phyloP scores from a whole-genome alignment of 1,284 basidiomycete genomes.

The Calocybe gambosa region DNA sequence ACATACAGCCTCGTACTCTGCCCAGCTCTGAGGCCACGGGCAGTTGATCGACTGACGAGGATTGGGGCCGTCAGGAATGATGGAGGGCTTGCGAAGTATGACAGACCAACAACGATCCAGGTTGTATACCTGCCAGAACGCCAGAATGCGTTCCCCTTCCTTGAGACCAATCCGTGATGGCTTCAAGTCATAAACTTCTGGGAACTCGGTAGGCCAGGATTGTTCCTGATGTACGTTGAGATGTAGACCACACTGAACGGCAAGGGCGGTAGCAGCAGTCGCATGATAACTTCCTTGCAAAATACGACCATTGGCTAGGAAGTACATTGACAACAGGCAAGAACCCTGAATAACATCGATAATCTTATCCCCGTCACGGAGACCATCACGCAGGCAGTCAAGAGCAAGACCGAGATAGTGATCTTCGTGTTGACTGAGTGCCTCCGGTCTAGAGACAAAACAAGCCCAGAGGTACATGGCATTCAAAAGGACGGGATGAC shows the following conservation, averaged over 20 bases:
- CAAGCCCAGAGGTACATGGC: conserved; percentile 77
- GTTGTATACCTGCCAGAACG: conserved; percentile 69
- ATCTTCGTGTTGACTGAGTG: conserved; percentile 61
- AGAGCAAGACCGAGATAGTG: conserved; percentile 59
- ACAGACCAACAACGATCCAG: conserved; percentile 65
- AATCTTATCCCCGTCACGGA: conserved; percentile 45
- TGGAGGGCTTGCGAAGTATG: conserved; percentile 48
- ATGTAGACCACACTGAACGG: conserved; percentile 62
- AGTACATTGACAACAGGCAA: conserved; percentile 67
- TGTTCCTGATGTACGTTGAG: conserved; percentile 34
- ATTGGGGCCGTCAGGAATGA: conserved; percentile 45
- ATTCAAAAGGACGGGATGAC: conserved; percentile 69
- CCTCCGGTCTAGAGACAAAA: conserved; percentile 64
- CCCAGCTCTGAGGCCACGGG: conserved; percentile 59
- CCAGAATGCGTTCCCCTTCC: conserved; percentile 56
- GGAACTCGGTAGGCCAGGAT: conserved; percentile 28
- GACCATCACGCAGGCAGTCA: conserved; percentile 52
- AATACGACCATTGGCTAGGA: conserved; percentile 64
- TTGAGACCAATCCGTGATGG: conserved; percentile 49
- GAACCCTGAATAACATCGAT: conserved; percentile 70
- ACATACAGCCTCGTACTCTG: conserved; percentile 53
- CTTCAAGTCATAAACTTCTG: conserved; percentile 42
- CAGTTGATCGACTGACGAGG: conserved; percentile 47
- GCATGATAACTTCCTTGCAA: conserved; percentile 70
- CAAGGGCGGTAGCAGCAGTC: conserved; percentile 59